Conservation (phyloP, 2,329 filamentous ascomycete species). For the Fusarium incarnatum region DNA sequence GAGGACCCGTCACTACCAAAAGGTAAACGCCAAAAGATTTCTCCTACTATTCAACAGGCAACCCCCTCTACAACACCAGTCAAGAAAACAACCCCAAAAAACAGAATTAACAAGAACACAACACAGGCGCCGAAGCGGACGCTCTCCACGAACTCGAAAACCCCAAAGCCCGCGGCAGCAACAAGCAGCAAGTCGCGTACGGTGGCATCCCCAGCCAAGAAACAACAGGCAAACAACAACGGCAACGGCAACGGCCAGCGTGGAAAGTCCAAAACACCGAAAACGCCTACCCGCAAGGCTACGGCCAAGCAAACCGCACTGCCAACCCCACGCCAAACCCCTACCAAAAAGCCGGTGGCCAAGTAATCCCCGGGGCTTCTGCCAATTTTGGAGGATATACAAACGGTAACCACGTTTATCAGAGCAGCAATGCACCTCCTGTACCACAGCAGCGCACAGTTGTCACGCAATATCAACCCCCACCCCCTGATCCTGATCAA, state of each 20-base stretch:
- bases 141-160: conserved; percentile 26
- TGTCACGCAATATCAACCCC: conserved; percentile 17
- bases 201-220: conserved; percentile 50
- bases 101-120: conserved; percentile 50
- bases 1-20: conserved; percentile 41
- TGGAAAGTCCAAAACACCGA: conserved; percentile 18
- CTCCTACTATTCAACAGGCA: conserved; percentile 37
- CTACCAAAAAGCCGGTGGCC: conserved; percentile 15
- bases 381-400: conserved; percentile 28
- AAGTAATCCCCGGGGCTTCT: conserved; percentile 4
- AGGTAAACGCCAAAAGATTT: conserved; percentile 53
- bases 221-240: conserved; percentile 21
- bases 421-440: conserved; percentile 1
- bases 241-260: conserved; percentile 19
- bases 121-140: conserved; percentile 50
- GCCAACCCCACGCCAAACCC: conserved; percentile 20
- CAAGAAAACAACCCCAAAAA: conserved; percentile 43
- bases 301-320: conserved; percentile 2
- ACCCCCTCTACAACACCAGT: conserved; percentile 44
- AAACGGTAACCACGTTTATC: conserved; percentile 26
- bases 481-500: conserved; percentile 5
- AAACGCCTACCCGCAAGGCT: conserved; percentile 20
- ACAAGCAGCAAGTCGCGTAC: conserved; percentile 22
- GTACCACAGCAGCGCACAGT: conserved; percentile 13
- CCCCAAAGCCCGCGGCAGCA: conserved; percentile 33